Evolutionary conservation across 1,284 basidiomycete species (phyloP).

Genomic region (Ganoderma multipileum): DNA sequence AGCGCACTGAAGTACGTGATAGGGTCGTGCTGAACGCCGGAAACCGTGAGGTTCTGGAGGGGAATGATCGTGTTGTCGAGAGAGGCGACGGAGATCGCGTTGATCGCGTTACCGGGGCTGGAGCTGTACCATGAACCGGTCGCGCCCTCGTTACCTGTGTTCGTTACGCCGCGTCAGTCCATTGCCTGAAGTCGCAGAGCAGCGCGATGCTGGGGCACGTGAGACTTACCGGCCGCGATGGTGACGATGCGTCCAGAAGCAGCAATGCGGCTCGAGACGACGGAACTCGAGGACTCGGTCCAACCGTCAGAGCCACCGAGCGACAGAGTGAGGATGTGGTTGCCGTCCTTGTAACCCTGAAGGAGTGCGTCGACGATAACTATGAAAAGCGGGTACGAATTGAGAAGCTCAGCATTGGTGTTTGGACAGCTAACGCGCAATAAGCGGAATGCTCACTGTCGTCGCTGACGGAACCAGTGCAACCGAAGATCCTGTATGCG

Average conservation of each 20-base stretch:
- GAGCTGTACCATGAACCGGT: conserved; percentile 56
- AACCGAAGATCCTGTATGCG: conserved; percentile 58
- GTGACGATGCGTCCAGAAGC: conserved; percentile 59
- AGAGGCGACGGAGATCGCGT: conserved; percentile 56
- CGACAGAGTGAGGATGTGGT: conserved; percentile 70
- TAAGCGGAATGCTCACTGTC: conserved; percentile 45
- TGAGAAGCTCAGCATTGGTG: background rate
- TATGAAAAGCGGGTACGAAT: conserved; percentile 28
- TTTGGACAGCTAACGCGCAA: background rate
- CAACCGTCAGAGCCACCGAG: conserved; percentile 67
- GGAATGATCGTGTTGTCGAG: conserved; percentile 54
- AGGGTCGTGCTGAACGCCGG: conserved; percentile 48
- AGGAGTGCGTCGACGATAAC: conserved; percentile 59
- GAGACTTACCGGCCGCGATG: conserved; percentile 49
- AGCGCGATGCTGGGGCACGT: background rate
- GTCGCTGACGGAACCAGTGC: conserved; percentile 50
- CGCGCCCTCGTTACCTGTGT: conserved; percentile 44
- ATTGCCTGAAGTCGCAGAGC: background rate
- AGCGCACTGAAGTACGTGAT: conserved; percentile 50
- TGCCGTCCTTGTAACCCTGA: conserved; percentile 52
- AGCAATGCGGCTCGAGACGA: conserved; percentile 63
- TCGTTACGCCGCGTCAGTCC: background rate
- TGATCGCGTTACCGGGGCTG: conserved; percentile 55
- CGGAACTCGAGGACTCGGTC: conserved; percentile 57
- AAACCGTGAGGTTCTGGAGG: conserved; percentile 48